phyloP scores from a whole-genome alignment of 768 basidiomycete species.

The Lentinula sp. region DNA sequence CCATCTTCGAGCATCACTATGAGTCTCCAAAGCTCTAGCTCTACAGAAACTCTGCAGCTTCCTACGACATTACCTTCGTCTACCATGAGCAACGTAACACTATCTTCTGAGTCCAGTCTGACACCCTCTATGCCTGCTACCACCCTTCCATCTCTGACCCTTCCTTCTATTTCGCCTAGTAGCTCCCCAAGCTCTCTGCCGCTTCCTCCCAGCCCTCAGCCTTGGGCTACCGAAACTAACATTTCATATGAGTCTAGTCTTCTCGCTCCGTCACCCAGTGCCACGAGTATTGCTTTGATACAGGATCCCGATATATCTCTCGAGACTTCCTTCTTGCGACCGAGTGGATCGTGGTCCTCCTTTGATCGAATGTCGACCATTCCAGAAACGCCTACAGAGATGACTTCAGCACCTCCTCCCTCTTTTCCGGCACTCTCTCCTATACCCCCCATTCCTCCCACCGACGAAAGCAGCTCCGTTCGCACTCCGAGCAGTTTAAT shows the following conservation, averaged over 20 bases:
- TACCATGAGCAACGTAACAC: conserved; percentile 16
- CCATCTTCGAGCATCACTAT: neutral
- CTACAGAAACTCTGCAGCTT: conserved; percentile 11
- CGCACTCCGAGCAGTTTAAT: conserved; percentile 3
- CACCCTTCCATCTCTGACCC: conserved; percentile 26
- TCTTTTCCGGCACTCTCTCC: conserved; percentile 26
- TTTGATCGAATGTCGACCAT: conserved; percentile 38
- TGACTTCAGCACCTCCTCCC: conserved; percentile 25
- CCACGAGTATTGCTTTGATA: conserved; percentile 43
- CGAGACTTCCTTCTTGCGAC: conserved; percentile 70
- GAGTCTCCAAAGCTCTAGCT: conserved; percentile 4
- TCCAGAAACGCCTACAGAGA: conserved; percentile 23
- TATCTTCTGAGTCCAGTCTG: conserved; percentile 33
- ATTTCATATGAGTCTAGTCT: conserved; percentile 72
- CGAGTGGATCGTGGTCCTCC: conserved; percentile 48
- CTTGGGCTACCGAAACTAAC: conserved; percentile 63
- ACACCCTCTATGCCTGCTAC: conserved; percentile 35
- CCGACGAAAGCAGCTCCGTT: conserved; percentile 4
- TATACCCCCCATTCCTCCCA: conserved; percentile 23
- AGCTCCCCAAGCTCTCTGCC: conserved; percentile 31
- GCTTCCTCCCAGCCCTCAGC: conserved; percentile 11
- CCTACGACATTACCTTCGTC: conserved; percentile 24
- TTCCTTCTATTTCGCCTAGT: conserved; percentile 22
- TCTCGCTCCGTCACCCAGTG: conserved; percentile 65
- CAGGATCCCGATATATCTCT: conserved; percentile 62